Evolutionary conservation across 495 filamentous ascomycete genomes (phyloP).

Genomic region (Lentithecium fluviatile): DNA sequence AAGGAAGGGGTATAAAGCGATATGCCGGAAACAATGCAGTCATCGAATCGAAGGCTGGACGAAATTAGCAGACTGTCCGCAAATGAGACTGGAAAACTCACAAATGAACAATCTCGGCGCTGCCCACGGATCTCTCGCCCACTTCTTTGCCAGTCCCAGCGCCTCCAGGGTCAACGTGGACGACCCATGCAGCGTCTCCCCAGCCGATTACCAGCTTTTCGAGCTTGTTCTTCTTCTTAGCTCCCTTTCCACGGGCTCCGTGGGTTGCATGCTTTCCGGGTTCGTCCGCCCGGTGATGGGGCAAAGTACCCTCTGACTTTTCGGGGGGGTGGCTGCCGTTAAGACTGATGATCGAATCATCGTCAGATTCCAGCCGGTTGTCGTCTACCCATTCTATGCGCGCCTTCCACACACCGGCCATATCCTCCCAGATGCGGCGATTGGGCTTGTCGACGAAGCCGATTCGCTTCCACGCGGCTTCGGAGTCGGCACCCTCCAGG

Average conservation of each 20-base stretch:
- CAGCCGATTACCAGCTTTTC: constrained; percentile 92
- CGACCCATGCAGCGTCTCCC: constrained; percentile 93
- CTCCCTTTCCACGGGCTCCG: not conserved
- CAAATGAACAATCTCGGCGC: constrained; percentile 88
- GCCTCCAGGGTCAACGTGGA: constrained; percentile 82
- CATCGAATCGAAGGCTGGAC: constrained; percentile 72
- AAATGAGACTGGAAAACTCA: constrained; percentile 47
- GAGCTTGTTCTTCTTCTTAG: constrained; percentile 43
- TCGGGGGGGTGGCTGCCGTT: constrained; percentile 40
- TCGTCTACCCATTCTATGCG: constrained; percentile 91
- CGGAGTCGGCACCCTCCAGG: constrained; percentile 70
- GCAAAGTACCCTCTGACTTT: constrained; percentile 28
- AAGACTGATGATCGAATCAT: constrained; percentile 49
- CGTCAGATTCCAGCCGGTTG: constrained; percentile 62
- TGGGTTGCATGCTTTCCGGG: not conserved
- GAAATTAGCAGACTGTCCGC: constrained; percentile 38
- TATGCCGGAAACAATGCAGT: constrained; percentile 95
- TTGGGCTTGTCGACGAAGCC: constrained; percentile 85
- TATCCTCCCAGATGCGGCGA: constrained; percentile 81
- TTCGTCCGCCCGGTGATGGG: constrained; percentile 21
- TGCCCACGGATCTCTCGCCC: constrained; percentile 69
- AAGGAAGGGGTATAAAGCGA: constrained; percentile 92
- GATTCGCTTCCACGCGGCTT: constrained; percentile 93
- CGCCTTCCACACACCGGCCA: constrained; percentile 91
- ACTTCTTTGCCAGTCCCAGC: constrained; percentile 64